Evolutionary conservation across 2,329 filamentous ascomycete species (phyloP).

Genomic region (Septoria petroselini): DNA sequence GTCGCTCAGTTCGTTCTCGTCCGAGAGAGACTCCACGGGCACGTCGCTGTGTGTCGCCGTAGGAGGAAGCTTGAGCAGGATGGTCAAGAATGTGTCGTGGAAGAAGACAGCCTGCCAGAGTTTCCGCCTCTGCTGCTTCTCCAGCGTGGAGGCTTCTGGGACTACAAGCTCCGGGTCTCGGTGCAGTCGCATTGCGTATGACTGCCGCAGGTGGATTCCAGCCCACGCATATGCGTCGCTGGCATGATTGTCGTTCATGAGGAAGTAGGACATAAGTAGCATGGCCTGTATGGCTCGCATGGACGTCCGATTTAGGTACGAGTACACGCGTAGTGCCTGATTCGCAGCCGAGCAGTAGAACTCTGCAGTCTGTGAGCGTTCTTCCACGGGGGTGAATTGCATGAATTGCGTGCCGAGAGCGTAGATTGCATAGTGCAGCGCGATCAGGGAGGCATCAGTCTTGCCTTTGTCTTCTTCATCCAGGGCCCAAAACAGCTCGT

Average conservation of each 20-base stretch:
- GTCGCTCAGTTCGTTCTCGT: conserved; percentile 54
- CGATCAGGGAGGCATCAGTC: conserved; percentile 66
- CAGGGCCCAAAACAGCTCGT: conserved; percentile 73
- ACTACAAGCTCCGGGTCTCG: conserved; percentile 71
- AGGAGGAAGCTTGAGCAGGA: conserved; percentile 72
- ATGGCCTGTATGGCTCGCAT: conserved; percentile 73
- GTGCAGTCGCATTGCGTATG: conserved; percentile 78
- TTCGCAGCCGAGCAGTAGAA: conserved; percentile 77
- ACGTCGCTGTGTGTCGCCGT: conserved; percentile 78
- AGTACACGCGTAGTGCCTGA: conserved; percentile 70
- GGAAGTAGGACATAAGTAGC: conserved; percentile 77
- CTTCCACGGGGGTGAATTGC: conserved; percentile 53
- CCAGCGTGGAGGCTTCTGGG: conserved; percentile 63
- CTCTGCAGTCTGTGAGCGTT: conserved; percentile 72
- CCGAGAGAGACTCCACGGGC: conserved; percentile 67
- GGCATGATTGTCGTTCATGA: conserved; percentile 83
- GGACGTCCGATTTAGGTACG: conserved; percentile 72
- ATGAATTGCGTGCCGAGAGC: conserved; percentile 78
- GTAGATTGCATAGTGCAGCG: conserved; percentile 72
- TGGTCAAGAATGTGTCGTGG: conserved; percentile 78
- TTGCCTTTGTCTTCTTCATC: conserved; percentile 53
- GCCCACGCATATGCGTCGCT: conserved; percentile 81
- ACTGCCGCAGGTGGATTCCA: conserved; percentile 71
- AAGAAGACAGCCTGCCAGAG: conserved; percentile 78
- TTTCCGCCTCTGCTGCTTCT: conserved; percentile 75